Conservation (phyloP, 2,329 filamentous ascomycete genomes). For the Neocucurbitaria cava region DNA sequence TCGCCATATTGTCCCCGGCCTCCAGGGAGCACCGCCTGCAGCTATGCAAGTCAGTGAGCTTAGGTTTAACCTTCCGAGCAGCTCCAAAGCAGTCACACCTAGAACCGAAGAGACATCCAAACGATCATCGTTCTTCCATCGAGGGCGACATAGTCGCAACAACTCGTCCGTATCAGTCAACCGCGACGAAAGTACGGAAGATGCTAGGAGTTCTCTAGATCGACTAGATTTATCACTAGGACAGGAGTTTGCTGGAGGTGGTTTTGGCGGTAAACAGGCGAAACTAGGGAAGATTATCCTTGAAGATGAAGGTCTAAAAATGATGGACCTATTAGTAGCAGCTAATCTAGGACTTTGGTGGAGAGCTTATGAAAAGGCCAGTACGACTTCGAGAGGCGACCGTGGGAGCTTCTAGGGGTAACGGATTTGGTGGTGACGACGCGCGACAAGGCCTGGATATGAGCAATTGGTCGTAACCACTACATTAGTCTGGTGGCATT, state of each 20-base stretch:
- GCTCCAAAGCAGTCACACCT: conserved; percentile 43
- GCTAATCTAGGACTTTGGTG: conserved; percentile 95
- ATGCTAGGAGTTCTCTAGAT: conserved; percentile 46
- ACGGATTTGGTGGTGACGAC: too few species aligned
- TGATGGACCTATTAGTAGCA: conserved; percentile 91
- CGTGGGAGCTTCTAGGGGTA: background rate
- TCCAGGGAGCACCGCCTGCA: conserved; percentile 41
- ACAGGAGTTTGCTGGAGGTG: conserved; percentile 83
- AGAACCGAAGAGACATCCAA: conserved; percentile 41
- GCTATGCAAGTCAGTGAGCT: conserved; percentile 76
- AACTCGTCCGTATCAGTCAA: conserved; percentile 36
- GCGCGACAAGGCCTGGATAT: background rate
- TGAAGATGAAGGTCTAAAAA: conserved; percentile 88
- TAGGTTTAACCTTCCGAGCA: conserved; percentile 82
- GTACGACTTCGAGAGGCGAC: background rate
- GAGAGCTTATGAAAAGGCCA: conserved; percentile 74
- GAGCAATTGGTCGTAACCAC: too few species aligned
- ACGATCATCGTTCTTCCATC: conserved; percentile 45
- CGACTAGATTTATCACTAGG: conserved; percentile 77
- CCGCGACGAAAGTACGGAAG: conserved; percentile 20
- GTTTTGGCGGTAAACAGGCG: conserved; percentile 81
- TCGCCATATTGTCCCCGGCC: conserved; percentile 70
- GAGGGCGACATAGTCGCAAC: conserved; percentile 37
- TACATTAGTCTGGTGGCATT: too few species aligned
- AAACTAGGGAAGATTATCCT: conserved; percentile 95